phyloP scores from a whole-genome alignment of 83 land plant genomes.

The Diphasiastrum complanatum region DNA sequence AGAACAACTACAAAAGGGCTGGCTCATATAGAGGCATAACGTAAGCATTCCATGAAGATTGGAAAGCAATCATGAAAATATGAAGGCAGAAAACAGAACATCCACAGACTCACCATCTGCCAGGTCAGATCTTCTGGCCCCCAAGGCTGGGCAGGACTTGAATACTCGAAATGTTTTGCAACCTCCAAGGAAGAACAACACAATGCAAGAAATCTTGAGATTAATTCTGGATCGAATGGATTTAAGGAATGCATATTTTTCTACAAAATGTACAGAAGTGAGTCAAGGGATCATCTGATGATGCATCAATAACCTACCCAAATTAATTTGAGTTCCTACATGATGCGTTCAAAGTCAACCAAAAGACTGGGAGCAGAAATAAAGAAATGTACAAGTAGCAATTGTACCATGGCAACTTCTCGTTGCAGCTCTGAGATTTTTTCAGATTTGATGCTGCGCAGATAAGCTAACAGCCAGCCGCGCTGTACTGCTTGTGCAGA shows the following conservation, averaged over 20 bases:
- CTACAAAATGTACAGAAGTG: no score
- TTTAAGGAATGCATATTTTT: no score
- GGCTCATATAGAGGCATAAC: neutral
- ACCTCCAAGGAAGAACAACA: no score
- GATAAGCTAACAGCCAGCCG: conserved; percentile 6
- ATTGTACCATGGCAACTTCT: neutral
- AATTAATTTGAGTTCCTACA: neutral
- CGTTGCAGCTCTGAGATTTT: neutral
- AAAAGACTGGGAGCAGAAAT: neutral
- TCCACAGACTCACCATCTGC: conserved; percentile 11
- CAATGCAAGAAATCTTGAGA: no score
- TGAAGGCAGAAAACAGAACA: no score
- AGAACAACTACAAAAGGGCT: no score
- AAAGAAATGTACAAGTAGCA: neutral
- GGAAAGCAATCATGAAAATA: neutral
- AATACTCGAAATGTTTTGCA: conserved; percentile 7
- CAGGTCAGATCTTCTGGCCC: conserved; percentile 16
- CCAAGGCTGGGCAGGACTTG: conserved; percentile 3
- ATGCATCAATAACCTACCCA: no score
- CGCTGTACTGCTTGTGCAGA: neutral
- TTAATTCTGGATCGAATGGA: no score
- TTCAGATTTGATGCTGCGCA: conserved; percentile 3
- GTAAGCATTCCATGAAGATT: no score
- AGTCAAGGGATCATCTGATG: no score
- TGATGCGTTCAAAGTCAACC: neutral